A percentile compares a stretch with the other conserved stretches of the same genome.
These are phyloP conservation scores for Lasiosphaeria hispida DNA, from an alignment of 495 filamentous ascomycete genomes.

Conservation along the genomic window DNA sequence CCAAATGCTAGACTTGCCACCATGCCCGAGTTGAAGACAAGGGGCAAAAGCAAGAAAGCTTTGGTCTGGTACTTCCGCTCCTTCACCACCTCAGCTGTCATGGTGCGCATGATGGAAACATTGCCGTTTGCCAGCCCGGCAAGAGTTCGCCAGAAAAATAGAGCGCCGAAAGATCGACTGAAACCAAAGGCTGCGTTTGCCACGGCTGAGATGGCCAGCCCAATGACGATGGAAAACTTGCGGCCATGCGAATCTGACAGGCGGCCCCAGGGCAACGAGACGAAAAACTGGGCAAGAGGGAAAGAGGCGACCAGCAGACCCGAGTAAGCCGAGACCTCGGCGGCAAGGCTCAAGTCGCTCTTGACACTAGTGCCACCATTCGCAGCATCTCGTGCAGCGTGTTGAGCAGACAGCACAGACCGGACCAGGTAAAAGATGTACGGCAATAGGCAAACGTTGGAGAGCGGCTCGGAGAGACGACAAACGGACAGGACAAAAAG, in stretches of 20 bases:
- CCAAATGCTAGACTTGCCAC: conserved; percentile 57
- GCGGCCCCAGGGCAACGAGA: conserved; percentile 71
- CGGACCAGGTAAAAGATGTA: too few species aligned
- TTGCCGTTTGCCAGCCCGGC: conserved; percentile 75
- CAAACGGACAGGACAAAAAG: conserved; percentile 50
- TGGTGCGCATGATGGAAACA: conserved; percentile 76
- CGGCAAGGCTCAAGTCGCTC: neutral
- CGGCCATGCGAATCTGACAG: conserved; percentile 45
- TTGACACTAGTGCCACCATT: too few species aligned
- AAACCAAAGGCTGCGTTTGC: conserved; percentile 74
- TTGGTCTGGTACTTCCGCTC: conserved; percentile 68
- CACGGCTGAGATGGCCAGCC: conserved; percentile 64
- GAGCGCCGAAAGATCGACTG: conserved; percentile 64
- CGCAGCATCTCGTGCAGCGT: too few species aligned
- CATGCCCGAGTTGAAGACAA: conserved; percentile 75
- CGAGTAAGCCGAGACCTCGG: conserved; percentile 8
- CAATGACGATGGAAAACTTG: conserved; percentile 71
- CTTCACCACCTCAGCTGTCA: conserved; percentile 67
- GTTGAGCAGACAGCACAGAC: too few species aligned
- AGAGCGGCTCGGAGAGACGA: too few species aligned
- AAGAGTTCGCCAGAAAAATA: conserved; percentile 64
- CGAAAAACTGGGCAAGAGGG: conserved; percentile 46
- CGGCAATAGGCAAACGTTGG: too few species aligned
- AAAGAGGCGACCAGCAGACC: conserved; percentile 12
- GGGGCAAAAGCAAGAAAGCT: conserved; percentile 76